Conservation (phyloP, 371 early-diverging fungal genomes). For the Apophysomyces variabilis region DNA sequence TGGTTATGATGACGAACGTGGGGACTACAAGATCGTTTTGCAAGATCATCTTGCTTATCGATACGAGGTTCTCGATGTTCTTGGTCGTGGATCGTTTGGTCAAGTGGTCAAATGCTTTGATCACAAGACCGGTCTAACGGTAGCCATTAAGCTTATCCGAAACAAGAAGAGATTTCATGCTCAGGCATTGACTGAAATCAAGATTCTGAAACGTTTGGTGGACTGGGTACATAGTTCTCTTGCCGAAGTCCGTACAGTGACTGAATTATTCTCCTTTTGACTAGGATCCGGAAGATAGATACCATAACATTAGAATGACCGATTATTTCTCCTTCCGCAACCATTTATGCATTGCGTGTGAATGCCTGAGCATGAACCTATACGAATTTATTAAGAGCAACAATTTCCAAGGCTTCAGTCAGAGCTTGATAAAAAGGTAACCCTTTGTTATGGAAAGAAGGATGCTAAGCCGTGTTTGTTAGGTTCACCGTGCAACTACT, state of each 20-base stretch:
- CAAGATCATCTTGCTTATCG: slow-evolving; percentile 90
- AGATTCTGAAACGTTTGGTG: slow-evolving; percentile 76
- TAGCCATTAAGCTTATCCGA: slow-evolving; percentile 95
- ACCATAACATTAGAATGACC: slow-evolving; percentile 77
- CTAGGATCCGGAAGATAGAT: slow-evolving; percentile 69
- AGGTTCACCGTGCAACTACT: slow-evolving; percentile 78
- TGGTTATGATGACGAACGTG: slow-evolving; percentile 91
- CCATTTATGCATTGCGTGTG: slow-evolving; percentile 91
- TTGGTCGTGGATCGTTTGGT: slow-evolving; percentile 98
- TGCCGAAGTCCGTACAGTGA: background rate
- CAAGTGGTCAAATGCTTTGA: slow-evolving; percentile 93
- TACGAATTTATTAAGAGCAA: slow-evolving; percentile 90
- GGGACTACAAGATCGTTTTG: slow-evolving; percentile 83
- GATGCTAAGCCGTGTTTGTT: background rate
- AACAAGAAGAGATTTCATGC: slow-evolving; percentile 94
- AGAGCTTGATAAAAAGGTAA: slow-evolving; percentile 65
- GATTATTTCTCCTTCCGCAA: slow-evolving; percentile 85
- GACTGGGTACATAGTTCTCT: slow-evolving; percentile 55
- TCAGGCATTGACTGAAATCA: slow-evolving; percentile 94
- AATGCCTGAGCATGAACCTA: slow-evolving; percentile 86
- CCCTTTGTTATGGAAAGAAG: background rate
- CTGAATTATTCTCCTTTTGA: background rate
- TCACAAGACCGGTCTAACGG: slow-evolving; percentile 80
- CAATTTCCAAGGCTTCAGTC: slow-evolving; percentile 78
- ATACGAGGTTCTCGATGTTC: slow-evolving; percentile 84